phyloP scores from a whole-genome alignment of 176 grass and related monocot genomes.

The Oryza officinalis region DNA sequence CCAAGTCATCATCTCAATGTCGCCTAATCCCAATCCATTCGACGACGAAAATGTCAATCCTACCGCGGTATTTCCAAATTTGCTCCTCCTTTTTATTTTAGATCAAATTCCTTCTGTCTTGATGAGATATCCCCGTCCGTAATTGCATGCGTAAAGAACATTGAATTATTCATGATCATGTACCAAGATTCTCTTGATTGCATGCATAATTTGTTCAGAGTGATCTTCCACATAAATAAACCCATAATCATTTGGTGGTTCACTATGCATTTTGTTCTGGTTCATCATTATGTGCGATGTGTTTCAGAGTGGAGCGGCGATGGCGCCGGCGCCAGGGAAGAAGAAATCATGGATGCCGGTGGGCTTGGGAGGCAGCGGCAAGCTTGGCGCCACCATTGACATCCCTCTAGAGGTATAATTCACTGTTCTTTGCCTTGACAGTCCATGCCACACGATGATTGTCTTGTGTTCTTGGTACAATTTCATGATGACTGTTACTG shows the following conservation, averaged over 20 bases:
- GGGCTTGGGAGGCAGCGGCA: conserved; percentile 49
- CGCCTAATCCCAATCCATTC: conserved; percentile 41
- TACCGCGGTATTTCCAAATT: conserved; percentile 44
- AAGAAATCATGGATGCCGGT: conserved; percentile 43
- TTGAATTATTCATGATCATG: neutral
- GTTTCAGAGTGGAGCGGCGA: conserved; percentile 32
- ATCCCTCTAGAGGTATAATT: conserved; percentile 46
- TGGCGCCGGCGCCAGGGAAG: neutral
- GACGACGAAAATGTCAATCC: conserved; percentile 64
- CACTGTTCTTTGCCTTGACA: neutral
- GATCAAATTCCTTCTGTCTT: conserved; percentile 20
- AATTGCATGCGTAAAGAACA: neutral
- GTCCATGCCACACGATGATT: neutral
- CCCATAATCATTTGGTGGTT: neutral
- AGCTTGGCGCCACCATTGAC: conserved; percentile 50
- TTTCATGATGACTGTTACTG: neutral
- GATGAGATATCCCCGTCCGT: neutral
- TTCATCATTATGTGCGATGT: conserved; percentile 1
- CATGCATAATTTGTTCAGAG: neutral
- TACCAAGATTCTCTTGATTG: neutral
- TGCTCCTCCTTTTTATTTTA: neutral
- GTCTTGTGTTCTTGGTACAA: neutral
- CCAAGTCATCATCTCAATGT: conserved; percentile 53
- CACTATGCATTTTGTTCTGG: conserved; percentile 6
- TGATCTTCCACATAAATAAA: neutral